These are phyloP conservation scores for Verticillium albo-atrum DNA, from an alignment of 2,329 filamentous ascomycete genomes.

Conservation along the genomic window DNA sequence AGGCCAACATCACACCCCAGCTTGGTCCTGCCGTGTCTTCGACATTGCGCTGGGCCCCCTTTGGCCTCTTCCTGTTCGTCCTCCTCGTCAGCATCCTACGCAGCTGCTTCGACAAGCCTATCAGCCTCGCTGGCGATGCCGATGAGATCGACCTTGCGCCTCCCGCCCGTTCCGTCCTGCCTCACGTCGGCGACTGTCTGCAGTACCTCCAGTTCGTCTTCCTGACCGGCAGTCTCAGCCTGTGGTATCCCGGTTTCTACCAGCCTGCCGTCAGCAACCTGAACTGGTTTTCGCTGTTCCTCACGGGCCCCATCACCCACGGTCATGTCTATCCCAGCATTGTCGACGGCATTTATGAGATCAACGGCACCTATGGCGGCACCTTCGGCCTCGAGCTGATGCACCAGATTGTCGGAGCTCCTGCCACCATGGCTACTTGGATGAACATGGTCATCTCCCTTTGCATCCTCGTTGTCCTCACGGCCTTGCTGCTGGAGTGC, in stretches of 20 bases:
- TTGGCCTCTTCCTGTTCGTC: constrained; percentile 13
- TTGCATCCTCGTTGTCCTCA: constrained; percentile 47
- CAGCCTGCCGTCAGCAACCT: constrained; percentile 64
- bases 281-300: constrained; percentile 65
- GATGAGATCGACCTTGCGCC: not conserved
- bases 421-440: constrained; percentile 60
- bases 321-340: constrained; percentile 20
- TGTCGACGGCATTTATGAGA: constrained; percentile 57
- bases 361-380: constrained; percentile 58
- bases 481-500: constrained; percentile 46
- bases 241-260: constrained; percentile 70
- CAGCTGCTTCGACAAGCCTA: not conserved
- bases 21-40: constrained; percentile 3
- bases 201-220: constrained; percentile 75
- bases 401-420: constrained; percentile 64
- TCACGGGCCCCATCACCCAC: constrained; percentile 29
- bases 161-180: constrained; percentile 9
- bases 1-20: constrained; percentile 13
- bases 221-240: constrained; percentile 62
- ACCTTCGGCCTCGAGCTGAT: constrained; percentile 58
- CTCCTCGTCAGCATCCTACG: constrained; percentile 6
- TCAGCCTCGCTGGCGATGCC: constrained; percentile 2
- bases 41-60: constrained; percentile 9
- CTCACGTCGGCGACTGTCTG: constrained; percentile 48
- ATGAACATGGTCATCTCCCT: constrained; percentile 65